Conservation (phyloP, 1,139 yeast species). For the Scheffersomyces titani region DNA sequence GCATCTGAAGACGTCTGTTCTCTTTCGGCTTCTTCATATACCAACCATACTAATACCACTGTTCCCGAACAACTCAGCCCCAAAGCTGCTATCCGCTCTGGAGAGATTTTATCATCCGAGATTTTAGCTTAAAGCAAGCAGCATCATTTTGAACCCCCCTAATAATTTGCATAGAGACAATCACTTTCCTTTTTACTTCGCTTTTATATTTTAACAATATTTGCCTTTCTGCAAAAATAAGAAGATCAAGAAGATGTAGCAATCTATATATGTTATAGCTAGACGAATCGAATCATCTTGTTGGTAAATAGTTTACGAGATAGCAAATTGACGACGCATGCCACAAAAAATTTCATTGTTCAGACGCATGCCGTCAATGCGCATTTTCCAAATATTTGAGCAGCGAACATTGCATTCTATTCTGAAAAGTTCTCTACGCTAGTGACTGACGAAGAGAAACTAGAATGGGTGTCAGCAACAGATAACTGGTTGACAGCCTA, state of each 20-base stretch:
- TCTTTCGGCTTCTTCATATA: conserved; percentile 6
- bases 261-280: too few species aligned
- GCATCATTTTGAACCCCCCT: background rate
- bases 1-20: conserved; percentile 2
- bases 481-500: background rate
- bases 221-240: background rate
- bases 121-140: background rate
- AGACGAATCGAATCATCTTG: background rate
- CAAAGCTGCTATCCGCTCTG: background rate
- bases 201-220: background rate
- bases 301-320: background rate
- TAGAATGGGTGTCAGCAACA: background rate
- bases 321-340: background rate
- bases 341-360: background rate
- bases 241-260: background rate
- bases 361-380: background rate
- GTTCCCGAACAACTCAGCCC: conserved; percentile 18
- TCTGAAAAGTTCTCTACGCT: background rate
- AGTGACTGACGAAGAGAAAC: background rate
- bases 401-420: background rate
- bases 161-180: background rate
- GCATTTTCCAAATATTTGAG: background rate
- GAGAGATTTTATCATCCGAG: background rate
- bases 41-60: conserved; percentile 13
- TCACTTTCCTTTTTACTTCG: background rate